Percentiles rank a stretch among this genome's conserved stretches.
Conservation (phyloP, 768 basidiomycete species). For the Arthromyces matolae region DNA sequence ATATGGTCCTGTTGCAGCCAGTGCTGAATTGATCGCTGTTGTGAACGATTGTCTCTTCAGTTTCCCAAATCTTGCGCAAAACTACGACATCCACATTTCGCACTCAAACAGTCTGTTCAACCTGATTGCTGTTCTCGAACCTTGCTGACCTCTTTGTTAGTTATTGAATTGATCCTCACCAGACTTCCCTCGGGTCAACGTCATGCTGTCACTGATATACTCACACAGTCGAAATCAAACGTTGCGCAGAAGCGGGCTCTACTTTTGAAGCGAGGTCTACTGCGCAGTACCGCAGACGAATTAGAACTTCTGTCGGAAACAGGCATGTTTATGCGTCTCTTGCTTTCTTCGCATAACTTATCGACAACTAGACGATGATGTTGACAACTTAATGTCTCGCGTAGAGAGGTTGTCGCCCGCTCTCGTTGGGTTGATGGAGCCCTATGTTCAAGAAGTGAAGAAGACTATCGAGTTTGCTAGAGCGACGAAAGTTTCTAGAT, state of each 20-base stretch:
- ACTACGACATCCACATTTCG: constrained; percentile 75
- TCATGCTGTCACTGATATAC: constrained; percentile 55
- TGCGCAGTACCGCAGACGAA: constrained; percentile 67
- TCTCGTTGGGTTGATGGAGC: constrained; percentile 44
- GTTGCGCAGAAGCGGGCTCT: constrained; percentile 65
- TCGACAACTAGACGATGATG: constrained; percentile 47
- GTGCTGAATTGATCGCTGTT: constrained; percentile 70
- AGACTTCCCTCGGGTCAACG: constrained; percentile 59
- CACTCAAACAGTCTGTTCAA: constrained; percentile 71
- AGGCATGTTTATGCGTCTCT: constrained; percentile 34
- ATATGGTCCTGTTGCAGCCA: constrained; percentile 62
- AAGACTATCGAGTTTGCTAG: constrained; percentile 55
- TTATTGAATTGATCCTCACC: constrained; percentile 60
- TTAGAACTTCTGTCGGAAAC: constrained; percentile 65
- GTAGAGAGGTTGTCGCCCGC: constrained; percentile 60
- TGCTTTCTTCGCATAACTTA: neutral
- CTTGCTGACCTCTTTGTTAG: constrained; percentile 46
- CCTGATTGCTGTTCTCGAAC: too few species aligned
- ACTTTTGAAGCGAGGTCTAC: constrained; percentile 65
- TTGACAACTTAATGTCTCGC: constrained; percentile 51
- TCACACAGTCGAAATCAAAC: constrained; percentile 62
- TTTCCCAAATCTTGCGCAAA: constrained; percentile 65
- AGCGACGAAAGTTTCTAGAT: constrained; percentile 59
- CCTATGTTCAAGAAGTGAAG: constrained; percentile 59
- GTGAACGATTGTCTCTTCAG: constrained; percentile 62